A percentile compares a stretch with the other conserved stretches of the same genome.
Conservation (phyloP, 2,329 filamentous ascomycete genomes). For the Ampelomyces quisqualis region DNA sequence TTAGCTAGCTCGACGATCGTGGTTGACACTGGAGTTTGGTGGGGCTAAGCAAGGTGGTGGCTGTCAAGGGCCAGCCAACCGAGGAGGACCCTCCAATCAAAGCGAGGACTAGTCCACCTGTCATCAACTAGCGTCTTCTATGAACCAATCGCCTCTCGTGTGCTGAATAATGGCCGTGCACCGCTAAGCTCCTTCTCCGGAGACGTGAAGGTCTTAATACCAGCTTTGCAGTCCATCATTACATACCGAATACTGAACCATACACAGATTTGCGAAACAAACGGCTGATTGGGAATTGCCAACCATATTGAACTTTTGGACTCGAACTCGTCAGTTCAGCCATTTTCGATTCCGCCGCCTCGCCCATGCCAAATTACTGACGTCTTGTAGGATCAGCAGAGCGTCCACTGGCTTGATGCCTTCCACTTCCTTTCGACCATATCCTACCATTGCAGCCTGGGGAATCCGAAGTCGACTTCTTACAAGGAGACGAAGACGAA, state of each 20-base stretch:
- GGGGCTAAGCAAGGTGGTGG: background rate
- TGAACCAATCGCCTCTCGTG: background rate
- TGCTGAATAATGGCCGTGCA: slow-evolving; percentile 1
- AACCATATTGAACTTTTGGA: no score
- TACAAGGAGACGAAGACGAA: no score
- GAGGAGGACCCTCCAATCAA: slow-evolving; percentile 1
- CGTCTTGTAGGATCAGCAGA: no score
- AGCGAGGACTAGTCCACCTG: background rate
- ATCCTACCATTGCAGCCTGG: no score
- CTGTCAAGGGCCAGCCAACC: background rate
- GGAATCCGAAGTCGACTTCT: no score
- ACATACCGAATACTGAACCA: background rate
- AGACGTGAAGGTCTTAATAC: background rate
- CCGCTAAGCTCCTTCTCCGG: background rate
- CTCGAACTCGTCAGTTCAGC: no score
- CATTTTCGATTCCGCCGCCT: no score
- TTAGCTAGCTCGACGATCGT: no score
- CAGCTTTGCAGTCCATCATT: background rate
- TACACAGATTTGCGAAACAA: background rate
- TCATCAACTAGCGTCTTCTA: background rate
- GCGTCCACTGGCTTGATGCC: no score
- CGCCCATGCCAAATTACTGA: no score
- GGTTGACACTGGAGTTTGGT: no score
- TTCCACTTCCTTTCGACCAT: no score
- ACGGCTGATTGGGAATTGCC: slow-evolving; percentile 1